A percentile compares a stretch with the other conserved stretches of the same genome.
These are phyloP conservation scores for Diplodia seriata DNA, from an alignment of 2,329 filamentous ascomycete species.

Conservation along the genomic window DNA sequence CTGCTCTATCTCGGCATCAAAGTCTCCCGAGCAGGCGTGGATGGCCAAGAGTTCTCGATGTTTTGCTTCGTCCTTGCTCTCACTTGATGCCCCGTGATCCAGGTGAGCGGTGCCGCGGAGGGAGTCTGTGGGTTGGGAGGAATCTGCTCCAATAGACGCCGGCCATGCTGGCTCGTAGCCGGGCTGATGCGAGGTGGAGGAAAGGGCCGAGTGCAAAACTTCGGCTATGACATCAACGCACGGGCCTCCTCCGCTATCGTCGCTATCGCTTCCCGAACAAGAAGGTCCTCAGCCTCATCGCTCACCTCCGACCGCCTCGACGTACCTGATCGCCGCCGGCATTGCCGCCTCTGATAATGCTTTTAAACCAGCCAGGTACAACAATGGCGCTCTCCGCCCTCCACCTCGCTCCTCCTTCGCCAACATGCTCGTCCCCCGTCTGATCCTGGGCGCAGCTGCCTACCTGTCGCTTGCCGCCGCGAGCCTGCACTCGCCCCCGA, in stretches of 20 bases:
- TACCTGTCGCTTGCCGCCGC: slow-evolving; percentile 27
- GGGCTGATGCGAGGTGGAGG: not conserved
- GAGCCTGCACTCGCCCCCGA: slow-evolving; percentile 20
- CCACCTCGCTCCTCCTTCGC: slow-evolving; percentile 11
- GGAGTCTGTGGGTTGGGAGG: not conserved
- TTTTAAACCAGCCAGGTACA: slow-evolving; percentile 33
- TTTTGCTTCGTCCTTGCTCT: not conserved
- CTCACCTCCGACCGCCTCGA: slow-evolving; percentile 14
- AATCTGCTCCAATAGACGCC: slow-evolving; percentile 9
- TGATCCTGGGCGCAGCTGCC: slow-evolving; percentile 31
- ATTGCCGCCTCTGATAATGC: slow-evolving; percentile 12
- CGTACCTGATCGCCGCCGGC: slow-evolving; percentile 22
- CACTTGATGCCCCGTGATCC: not conserved
- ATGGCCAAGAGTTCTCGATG: not conserved
- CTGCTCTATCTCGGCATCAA: no score
- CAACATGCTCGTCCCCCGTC: slow-evolving; percentile 14
- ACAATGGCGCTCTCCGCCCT: slow-evolving; percentile 23
- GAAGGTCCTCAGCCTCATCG: slow-evolving; percentile 20
- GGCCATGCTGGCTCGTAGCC: slow-evolving; percentile 11
- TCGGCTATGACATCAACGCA: slow-evolving; percentile 27
- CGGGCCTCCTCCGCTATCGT: slow-evolving; percentile 2
- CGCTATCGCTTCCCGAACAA: slow-evolving; percentile 23
- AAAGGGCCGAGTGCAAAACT: slow-evolving; percentile 14
- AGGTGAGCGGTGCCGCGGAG: not conserved
- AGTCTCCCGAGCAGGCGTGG: not conserved